Percentiles rank a stretch among this genome's conserved stretches.
These are phyloP conservation scores for Platanus orientalis DNA, from an alignment of 164 flowering plant genomes.

Conservation along the genomic window DNA sequence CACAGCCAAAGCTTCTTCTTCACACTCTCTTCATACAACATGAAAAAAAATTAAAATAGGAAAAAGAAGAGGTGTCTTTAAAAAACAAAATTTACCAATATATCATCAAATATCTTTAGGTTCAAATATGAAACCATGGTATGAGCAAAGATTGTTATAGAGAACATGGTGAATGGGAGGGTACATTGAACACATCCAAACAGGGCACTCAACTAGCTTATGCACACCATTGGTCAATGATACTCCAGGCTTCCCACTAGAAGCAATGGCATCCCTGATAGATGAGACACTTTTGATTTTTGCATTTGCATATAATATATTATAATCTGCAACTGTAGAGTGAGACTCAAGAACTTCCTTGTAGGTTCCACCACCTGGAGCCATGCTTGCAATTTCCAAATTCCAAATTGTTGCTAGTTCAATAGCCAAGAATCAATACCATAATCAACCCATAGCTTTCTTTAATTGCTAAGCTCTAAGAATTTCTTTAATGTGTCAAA, in stretches of 20 bases:
- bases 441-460: no score
- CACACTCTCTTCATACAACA: no score
- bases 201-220: slow-evolving; percentile 72
- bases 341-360: slow-evolving; percentile 51
- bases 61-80: no score
- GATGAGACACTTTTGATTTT: slow-evolving; percentile 20
- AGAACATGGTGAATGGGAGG: slow-evolving; percentile 79
- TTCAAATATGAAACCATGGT: no score
- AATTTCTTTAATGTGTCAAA: no score
- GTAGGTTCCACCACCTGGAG: slow-evolving; percentile 52
- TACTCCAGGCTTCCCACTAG: slow-evolving; percentile 38
- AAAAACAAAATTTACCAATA: no score
- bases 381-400: slow-evolving; percentile 30
- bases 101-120: no score
- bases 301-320: slow-evolving; percentile 22
- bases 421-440: no score
- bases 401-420: background rate
- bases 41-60: no score
- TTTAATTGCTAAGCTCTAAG: no score
- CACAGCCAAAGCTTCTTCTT: no score
- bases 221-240: slow-evolving; percentile 55
- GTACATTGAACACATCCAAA: slow-evolving; percentile 60
- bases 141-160: background rate
- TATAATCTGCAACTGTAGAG: slow-evolving; percentile 32
- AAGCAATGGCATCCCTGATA: slow-evolving; percentile 21